phyloP scores from a whole-genome alignment of 2,329 filamentous ascomycete genomes.

The Colletotrichum eleusines region DNA sequence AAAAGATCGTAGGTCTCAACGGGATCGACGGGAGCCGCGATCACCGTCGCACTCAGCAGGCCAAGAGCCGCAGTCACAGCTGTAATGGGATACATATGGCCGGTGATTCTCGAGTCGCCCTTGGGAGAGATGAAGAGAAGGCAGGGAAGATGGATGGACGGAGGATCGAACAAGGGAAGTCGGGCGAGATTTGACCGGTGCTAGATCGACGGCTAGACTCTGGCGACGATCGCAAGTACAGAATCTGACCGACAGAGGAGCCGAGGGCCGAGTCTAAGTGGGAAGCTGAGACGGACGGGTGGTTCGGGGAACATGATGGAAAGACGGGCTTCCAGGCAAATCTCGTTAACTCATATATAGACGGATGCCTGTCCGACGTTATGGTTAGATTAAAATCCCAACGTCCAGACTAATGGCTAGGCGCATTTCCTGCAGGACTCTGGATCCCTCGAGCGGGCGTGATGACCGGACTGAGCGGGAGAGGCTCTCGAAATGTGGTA shows the following conservation, averaged over 20 bases:
- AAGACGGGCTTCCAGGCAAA: background rate
- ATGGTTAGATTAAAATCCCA: constrained; percentile 29
- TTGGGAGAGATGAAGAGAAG: background rate
- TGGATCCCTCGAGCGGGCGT: constrained; percentile 12
- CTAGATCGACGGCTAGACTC: background rate
- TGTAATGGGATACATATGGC: constrained; percentile 24
- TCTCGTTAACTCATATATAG: constrained; percentile 31
- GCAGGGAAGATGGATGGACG: background rate
- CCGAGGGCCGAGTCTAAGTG: background rate
- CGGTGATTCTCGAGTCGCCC: background rate
- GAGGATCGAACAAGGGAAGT: background rate
- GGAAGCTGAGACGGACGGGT: background rate
- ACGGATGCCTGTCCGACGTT: constrained; percentile 24
- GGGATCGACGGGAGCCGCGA: constrained; percentile 23
- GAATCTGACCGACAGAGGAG: background rate
- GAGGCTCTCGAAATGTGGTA: background rate
- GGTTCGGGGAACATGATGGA: background rate
- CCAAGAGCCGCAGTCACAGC: constrained; percentile 22
- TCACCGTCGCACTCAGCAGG: constrained; percentile 8
- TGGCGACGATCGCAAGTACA: background rate
- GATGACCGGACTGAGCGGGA: constrained; percentile 15
- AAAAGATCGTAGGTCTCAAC: constrained; percentile 18
- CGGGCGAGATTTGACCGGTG: too few species aligned
- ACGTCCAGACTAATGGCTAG: constrained; percentile 7
- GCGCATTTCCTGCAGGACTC: constrained; percentile 10